phyloP scores from a whole-genome alignment of 106 monocot species.

The Allium cepa region DNA sequence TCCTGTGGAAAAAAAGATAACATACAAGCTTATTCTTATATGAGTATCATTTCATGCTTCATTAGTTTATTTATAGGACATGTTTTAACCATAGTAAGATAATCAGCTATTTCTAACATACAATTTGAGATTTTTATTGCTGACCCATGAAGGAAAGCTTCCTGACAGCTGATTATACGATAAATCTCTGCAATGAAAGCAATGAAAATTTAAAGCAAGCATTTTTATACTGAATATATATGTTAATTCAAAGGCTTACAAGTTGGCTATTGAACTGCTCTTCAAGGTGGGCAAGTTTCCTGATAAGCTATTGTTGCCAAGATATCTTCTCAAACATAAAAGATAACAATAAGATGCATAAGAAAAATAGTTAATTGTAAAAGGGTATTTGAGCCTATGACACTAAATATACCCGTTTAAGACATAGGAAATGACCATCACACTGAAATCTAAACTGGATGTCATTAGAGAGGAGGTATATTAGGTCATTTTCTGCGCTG shows the following conservation, averaged over 20 bases:
- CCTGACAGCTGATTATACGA: constrained; percentile 88
- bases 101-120: constrained; percentile 30
- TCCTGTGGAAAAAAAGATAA: constrained; percentile 28
- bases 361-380: too few species aligned
- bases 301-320: constrained; percentile 77
- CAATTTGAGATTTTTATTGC: constrained; percentile 38
- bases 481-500: not conserved
- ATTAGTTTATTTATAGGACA: too few species aligned
- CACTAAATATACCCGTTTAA: too few species aligned
- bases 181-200: constrained; percentile 58
- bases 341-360: too few species aligned
- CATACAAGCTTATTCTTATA: too few species aligned
- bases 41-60: too few species aligned
- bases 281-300: constrained; percentile 57
- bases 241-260: constrained; percentile 32
- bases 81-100: not conserved
- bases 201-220: not conserved
- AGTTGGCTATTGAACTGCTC: constrained; percentile 34
- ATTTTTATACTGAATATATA: not conserved
- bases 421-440: too few species aligned
- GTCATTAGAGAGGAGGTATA: not conserved
- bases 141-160: constrained; percentile 76
- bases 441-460: too few species aligned
- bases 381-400: too few species aligned
- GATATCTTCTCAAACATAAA: constrained; percentile 41